A percentile compares a stretch with the other conserved stretches of the same genome.
Evolutionary conservation across 352 stramenopile species (phyloP).

Genomic region (Globisporangium nodosum): DNA sequence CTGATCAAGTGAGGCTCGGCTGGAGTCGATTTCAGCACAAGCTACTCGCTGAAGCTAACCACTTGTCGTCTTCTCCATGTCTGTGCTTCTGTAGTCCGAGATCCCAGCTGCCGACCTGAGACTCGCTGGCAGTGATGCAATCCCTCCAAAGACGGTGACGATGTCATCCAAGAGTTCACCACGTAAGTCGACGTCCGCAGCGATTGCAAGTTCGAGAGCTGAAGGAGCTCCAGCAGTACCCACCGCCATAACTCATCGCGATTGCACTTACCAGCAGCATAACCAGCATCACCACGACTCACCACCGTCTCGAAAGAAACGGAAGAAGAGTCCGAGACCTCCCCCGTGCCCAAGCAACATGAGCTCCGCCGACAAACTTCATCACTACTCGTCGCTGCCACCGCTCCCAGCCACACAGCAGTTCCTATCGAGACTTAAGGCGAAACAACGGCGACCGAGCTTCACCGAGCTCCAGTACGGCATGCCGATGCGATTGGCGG

Average conservation of each 20-base stretch:
- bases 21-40: not conserved
- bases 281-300: not conserved
- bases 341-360: not conserved
- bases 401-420: conserved; percentile 49
- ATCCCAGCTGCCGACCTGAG: no score
- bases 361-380: not conserved
- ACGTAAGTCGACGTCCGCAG: not conserved
- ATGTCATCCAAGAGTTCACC: no score
- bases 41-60: not conserved
- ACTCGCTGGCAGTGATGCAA: no score
- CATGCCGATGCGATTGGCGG: conserved; percentile 47
- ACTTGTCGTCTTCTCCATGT: not conserved
- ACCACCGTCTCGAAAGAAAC: not conserved
- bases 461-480: conserved; percentile 41
- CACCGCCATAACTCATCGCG: not conserved
- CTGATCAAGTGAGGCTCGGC: not conserved
- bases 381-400: conserved; percentile 10
- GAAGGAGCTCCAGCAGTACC: not conserved
- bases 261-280: not conserved
- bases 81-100: not conserved
- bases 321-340: not conserved
- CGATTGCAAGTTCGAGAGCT: not conserved
- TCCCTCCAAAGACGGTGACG: no score
- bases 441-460: conserved; percentile 35
- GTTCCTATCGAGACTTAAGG: conserved; percentile 57